Evolutionary conservation across 1,139 yeast species (phyloP).

Genomic region (Yamadazyma dendronema): DNA sequence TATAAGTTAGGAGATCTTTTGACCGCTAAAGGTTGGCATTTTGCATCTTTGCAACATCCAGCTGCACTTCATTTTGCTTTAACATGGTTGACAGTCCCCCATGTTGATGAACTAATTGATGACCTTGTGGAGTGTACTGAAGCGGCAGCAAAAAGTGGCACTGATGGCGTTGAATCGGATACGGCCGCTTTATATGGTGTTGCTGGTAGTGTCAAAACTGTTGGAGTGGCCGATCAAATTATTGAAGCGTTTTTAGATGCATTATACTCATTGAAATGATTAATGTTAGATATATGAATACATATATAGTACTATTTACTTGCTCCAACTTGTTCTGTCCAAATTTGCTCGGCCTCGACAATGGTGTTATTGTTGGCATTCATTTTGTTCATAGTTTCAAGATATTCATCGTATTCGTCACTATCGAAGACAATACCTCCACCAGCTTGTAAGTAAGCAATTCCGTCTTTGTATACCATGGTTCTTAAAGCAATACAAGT

Average conservation of each 20-base stretch:
- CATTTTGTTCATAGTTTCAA: constrained; percentile 97
- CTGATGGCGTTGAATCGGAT: constrained; percentile 39
- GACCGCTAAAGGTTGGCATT: constrained; percentile 80
- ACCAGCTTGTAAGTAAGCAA: constrained; percentile 94
- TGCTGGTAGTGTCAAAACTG: constrained; percentile 84
- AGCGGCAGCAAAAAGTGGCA: constrained; percentile 31
- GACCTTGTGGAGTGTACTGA: constrained; percentile 53
- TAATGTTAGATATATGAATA: neutral
- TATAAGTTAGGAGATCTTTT: constrained; percentile 75
- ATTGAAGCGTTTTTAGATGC: constrained; percentile 81
- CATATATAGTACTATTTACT: neutral
- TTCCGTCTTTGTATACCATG: constrained; percentile 89
- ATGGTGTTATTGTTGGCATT: constrained; percentile 87
- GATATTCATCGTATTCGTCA: constrained; percentile 91
- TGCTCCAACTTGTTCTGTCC: constrained; percentile 53
- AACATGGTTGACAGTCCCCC: constrained; percentile 66
- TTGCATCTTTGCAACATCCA: constrained; percentile 82
- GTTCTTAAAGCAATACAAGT: constrained; percentile 97
- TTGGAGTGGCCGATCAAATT: constrained; percentile 79
- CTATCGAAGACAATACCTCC: constrained; percentile 97
- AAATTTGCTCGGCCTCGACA: constrained; percentile 81
- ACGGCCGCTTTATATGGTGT: constrained; percentile 93
- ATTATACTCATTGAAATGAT: constrained; percentile 44
- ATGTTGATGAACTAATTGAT: constrained; percentile 58
- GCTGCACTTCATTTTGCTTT: constrained; percentile 89